A percentile compares a stretch with the other conserved stretches of the same genome.
Evolutionary conservation across 2,329 filamentous ascomycete genomes (phyloP).

Genomic region (Neocatenulostroma microsporum): DNA sequence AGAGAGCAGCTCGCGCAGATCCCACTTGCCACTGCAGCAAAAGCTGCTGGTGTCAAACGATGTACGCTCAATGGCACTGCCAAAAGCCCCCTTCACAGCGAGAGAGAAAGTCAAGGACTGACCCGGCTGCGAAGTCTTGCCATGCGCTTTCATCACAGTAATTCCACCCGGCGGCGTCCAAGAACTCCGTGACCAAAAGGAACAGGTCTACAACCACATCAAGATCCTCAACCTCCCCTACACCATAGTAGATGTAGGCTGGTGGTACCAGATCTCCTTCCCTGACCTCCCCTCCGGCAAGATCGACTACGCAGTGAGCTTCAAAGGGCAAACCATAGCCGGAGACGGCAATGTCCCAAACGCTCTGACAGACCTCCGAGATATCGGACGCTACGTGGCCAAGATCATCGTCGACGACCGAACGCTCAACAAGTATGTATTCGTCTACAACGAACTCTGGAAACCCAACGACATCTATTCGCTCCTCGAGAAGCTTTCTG

Average conservation of each 20-base stretch:
- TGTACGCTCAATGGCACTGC: constrained; percentile 8
- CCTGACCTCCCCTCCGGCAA: constrained; percentile 40
- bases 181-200: constrained; percentile 35
- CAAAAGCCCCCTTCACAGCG: too few species aligned
- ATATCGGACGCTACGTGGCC: constrained; percentile 48
- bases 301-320: constrained; percentile 38
- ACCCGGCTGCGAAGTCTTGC: constrained; percentile 16
- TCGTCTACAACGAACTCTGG: constrained; percentile 42
- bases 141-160: constrained; percentile 30
- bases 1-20: constrained; percentile 17
- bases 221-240: constrained; percentile 44
- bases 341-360: constrained; percentile 41
- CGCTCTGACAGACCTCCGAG: constrained; percentile 43
- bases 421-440: constrained; percentile 48
- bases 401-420: constrained; percentile 45
- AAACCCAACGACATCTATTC: constrained; percentile 42
- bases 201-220: constrained; percentile 44
- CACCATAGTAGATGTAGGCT: constrained; percentile 53
- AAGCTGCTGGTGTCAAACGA: constrained; percentile 25
- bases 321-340: constrained; percentile 32
- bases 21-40: constrained; percentile 23
- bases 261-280: constrained; percentile 48
- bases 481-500: constrained; percentile 41
- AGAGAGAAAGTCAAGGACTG: too few species aligned
- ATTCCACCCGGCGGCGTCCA: constrained; percentile 40